Percentiles rank a stretch among this genome's conserved stretches.
Evolutionary conservation across 495 filamentous ascomycete species (phyloP).

Genomic region (Lichina pygmaea): DNA sequence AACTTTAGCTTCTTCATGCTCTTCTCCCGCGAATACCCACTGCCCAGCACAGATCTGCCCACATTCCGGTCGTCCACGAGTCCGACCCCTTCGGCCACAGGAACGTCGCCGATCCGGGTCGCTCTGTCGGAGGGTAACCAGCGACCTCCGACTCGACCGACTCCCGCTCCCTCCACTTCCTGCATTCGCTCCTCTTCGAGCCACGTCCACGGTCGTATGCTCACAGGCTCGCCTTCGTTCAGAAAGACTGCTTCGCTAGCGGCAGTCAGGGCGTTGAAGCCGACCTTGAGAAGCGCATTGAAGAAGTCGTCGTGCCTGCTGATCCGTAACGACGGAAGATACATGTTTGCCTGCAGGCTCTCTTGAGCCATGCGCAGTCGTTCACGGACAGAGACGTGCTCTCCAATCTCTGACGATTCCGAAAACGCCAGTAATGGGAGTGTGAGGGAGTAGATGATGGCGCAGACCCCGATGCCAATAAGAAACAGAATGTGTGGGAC

Average conservation of each 20-base stretch:
- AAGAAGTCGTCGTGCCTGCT: slow-evolving; percentile 85
- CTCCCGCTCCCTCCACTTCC: slow-evolving; percentile 21
- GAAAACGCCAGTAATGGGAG: slow-evolving; percentile 50
- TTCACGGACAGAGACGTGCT: slow-evolving; percentile 18
- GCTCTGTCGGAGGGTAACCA: slow-evolving; percentile 9
- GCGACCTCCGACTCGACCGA: slow-evolving; percentile 17
- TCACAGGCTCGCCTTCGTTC: slow-evolving; percentile 60
- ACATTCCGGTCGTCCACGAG: neutral
- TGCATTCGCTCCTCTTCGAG: slow-evolving; percentile 55
- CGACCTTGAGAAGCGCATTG: slow-evolving; percentile 58
- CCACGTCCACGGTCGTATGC: slow-evolving; percentile 63
- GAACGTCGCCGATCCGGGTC: neutral
- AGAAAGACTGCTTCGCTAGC: slow-evolving; percentile 90
- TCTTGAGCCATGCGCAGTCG: slow-evolving; percentile 39
- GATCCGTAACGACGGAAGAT: slow-evolving; percentile 50
- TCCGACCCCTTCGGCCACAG: neutral
- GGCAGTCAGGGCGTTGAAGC: slow-evolving; percentile 67
- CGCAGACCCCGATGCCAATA: slow-evolving; percentile 46
- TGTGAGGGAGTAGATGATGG: slow-evolving; percentile 47
- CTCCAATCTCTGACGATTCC: slow-evolving; percentile 19
- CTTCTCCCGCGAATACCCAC: slow-evolving; percentile 46
- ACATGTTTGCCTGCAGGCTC: slow-evolving; percentile 79
- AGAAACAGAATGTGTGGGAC: slow-evolving; percentile 76
- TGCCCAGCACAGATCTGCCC: slow-evolving; percentile 12
- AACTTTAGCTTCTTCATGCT: slow-evolving; percentile 20